These are phyloP conservation scores for Hypomyces rosellus DNA, from an alignment of 2,329 filamentous ascomycete species.

Conservation along the genomic window DNA sequence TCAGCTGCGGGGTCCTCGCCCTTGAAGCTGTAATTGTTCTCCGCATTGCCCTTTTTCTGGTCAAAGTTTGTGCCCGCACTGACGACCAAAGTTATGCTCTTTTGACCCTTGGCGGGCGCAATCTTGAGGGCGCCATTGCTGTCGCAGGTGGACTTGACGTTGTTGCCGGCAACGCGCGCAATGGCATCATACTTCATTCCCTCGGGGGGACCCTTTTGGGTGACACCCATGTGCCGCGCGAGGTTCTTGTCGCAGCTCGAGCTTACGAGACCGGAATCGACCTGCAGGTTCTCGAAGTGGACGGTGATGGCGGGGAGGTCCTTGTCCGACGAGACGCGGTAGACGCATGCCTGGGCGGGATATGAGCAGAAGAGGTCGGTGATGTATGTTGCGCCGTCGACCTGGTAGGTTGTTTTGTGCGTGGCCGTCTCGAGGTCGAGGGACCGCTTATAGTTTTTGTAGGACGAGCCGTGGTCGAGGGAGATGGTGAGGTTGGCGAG, in stretches of 20 bases:
- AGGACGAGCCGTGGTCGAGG: conserved; percentile 2
- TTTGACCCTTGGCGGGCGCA: neutral
- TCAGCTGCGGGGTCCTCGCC: conserved; percentile 36
- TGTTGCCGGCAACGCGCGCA: conserved; percentile 10
- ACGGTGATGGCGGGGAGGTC: conserved; percentile 34
- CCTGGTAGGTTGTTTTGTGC: conserved; percentile 6
- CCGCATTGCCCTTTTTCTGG: conserved; percentile 38
- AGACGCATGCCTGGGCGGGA: conserved; percentile 29
- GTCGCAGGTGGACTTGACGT: neutral
- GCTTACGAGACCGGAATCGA: conserved; percentile 22
- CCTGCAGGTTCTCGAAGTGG: conserved; percentile 35
- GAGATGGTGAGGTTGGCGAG: conserved; percentile 13
- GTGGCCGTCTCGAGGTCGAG: conserved; percentile 12
- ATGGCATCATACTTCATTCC: conserved; percentile 40
- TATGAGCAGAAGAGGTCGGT: conserved; percentile 37
- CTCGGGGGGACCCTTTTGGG: conserved; percentile 31
- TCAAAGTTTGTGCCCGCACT: conserved; percentile 44
- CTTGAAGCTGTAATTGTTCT: conserved; percentile 39
- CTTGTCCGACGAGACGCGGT: conserved; percentile 7
- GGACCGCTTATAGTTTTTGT: conserved; percentile 9
- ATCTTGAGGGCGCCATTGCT: neutral
- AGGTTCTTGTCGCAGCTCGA: conserved; percentile 25
- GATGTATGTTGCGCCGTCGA: conserved; percentile 10
- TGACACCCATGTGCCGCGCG: conserved; percentile 27
- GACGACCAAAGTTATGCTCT: conserved; percentile 32